Percentiles rank a stretch among this genome's conserved stretches.
Evolutionary conservation across 441 rosid genomes (phyloP).

Genomic region (Gossypium armourianum): DNA sequence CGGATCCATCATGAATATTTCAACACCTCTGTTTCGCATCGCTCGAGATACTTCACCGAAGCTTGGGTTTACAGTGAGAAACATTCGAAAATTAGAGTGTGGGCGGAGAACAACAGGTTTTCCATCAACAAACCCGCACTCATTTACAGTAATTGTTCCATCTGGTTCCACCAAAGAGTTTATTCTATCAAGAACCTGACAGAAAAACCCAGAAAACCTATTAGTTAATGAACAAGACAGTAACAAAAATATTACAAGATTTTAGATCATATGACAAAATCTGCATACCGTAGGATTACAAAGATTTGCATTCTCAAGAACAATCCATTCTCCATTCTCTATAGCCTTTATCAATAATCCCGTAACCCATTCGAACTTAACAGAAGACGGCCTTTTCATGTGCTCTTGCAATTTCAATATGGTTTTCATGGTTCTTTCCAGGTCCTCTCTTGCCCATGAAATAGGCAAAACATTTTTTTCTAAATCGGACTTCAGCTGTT

Average conservation of each 20-base stretch:
- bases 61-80: constrained; percentile 77
- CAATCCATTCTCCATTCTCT: constrained; percentile 95
- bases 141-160: constrained; percentile 85
- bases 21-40: constrained; percentile 97
- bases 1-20: constrained; percentile 87
- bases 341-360: constrained; percentile 78
- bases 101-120: constrained; percentile 68
- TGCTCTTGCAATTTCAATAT: constrained; percentile 53
- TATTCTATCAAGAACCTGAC: constrained; percentile 92
- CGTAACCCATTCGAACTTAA: constrained; percentile 94
- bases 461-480: constrained; percentile 29
- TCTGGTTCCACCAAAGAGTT: constrained; percentile 89
- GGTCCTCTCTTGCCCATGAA: constrained; percentile 49
- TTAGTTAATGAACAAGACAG: background rate
- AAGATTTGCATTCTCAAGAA: constrained; percentile 86
- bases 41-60: constrained; percentile 93
- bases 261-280: constrained; percentile 11
- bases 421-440: constrained; percentile 37
- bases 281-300: constrained; percentile 87
- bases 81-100: constrained; percentile 80
- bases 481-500: constrained; percentile 38
- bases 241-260: constrained; percentile 10
- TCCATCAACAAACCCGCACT: constrained; percentile 83
- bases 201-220: constrained; percentile 9
- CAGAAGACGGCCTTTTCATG: constrained; percentile 35